Evolutionary conservation across 345 rosid species (phyloP), one percentile per base, ranked within the genome.

Genomic region (Camelina hispida): DNA sequence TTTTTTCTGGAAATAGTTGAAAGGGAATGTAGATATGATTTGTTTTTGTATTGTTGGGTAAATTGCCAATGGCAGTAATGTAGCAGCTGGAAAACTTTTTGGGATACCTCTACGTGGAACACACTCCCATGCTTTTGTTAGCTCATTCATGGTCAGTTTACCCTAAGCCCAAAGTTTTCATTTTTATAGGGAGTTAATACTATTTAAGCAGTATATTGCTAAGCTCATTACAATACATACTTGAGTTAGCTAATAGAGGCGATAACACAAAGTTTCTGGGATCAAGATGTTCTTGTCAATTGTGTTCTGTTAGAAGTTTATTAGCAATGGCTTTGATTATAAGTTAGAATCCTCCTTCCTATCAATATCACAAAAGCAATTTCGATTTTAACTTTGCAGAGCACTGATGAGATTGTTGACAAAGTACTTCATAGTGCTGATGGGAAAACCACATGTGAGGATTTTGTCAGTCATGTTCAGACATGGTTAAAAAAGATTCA

Each of bases 61-160:
- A 23, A 22, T 20, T 69, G 37, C n/a, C 42, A 58, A 78, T 78
- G 47, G 57, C 87, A 93, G 98, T 80, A 93, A 93, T 86, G 97
- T 91, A 76, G 95, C 98, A 35, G 99, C 99, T 9, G 99, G 95
- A 71, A 85, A 65, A 63, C 75, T 96, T 50, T 96, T 89, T 74
- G 98, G 97, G 60, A 96, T 96, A 74, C 99, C 99, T 48, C 93
- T 95, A 28, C 90, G 92, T 66, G 97, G 97, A 73, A 95, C 98
- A 18, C 99, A 96, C 79, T 93, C 99, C 20, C 99, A 96, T 86
- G 99, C 99, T 57, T 96, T 88, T 87, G 95, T 96, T 78, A 96
- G 98, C 83, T 96, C 99, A 57, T 96, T 83, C 77, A 93, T 87
- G 99, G 99, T 94, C 40, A 58, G 93, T 83, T 71, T 12, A 30